Base-by-base conservation (phyloP, 129 eudicot genomes). In the Helichrysum umbraculigerum region DNA sequence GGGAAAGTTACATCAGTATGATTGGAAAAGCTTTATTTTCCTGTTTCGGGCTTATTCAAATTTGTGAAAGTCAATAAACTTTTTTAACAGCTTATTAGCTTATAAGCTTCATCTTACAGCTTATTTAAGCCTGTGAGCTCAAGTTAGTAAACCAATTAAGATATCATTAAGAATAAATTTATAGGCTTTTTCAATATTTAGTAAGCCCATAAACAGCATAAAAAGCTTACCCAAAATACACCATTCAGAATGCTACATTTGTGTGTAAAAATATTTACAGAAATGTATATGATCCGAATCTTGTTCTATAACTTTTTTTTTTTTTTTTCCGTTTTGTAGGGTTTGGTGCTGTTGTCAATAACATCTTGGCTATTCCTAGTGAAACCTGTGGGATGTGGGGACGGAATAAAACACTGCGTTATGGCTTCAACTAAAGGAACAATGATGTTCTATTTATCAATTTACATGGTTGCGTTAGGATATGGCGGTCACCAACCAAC, bases 401-500 rank as follows among this genome's bases (percentile, higher is more conserved):
- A 88, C 12, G 93, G 91, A 42, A 68, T 79, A 62, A 66, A 79
- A 34, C 30, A 63, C 8, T 93, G 98, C 51, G 29, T 37, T 21
- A 86, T 87, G 0, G n/a, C 81, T 12, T 79, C 92, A 7, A 12
- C 83, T 1, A 25, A 62, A 17, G 93, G 91, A 58, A 25, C 67
- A 61, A 9, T 61, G 37, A 22, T 90, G n/a, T 93, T 93, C 61
- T 93, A 93, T 69, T 37, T 93, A 73, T 90, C 98, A 0, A 91
- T 91, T 35, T 93, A 93, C 79, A 83, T 93, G 87, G 73, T 93
- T 39, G 98, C 97, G 3, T 77, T 93, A 25, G 98, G 98, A 20
- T 85, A 93, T 34, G 98, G 97, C 33, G 98, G 98, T 34, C 91
- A 93, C 86, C 98, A 93, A 57, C 98, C 98, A 12, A 93, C 87